Evolutionary conservation across 192 early-diverging fungal genomes (phyloP), one percentile per base, ranked within the genome.

Genomic region (Entomortierella lignicola): DNA sequence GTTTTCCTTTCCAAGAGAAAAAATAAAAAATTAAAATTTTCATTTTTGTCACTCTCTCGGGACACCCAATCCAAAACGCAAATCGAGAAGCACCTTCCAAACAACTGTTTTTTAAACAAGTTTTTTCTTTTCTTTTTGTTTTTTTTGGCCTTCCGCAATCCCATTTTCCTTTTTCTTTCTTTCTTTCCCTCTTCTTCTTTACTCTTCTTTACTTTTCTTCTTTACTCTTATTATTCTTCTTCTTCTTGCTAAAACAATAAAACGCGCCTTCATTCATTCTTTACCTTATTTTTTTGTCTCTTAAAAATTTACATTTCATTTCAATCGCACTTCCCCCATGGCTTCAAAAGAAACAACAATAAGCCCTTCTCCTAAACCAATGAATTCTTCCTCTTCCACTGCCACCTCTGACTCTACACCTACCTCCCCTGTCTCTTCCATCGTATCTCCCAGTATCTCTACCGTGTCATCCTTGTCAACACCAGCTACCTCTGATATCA

Each of bases 381-480:
- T n/a, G n/a, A n/a, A n/a, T n/a, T n/a, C n/a, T n/a, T n/a, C 25
- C 17, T 41, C n/a, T 13, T 17, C 8, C 25, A 48, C n/a, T 26
- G 48, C 32, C 17, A 2, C n/a, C 26, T 44, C 25, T 32, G 17
- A 7, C 39, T 44, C 42, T 29, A 26, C 34, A 23, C 30, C 30
- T 27, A 29, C 11, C 51, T 25, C 34, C 56, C 66, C 26, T 23
- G 7, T 25, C 7, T 26, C 52, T 23, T 56, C 53, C 34, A 34
- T 31, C 2, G 52, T 31, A 12, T 63, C 70, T 0, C 54, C 70
- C 15, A 42, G 27, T 21, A 71, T 54, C 59, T 72, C 70, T 5
- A 72, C 60, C 12, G 55, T 61, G 8, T 31, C 70, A 10, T 72
- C 70, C 17, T 42, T 72, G 25, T 34, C 61, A 34, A 55, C 39